Base-by-base conservation (phyloP, 805 yeast species). In the Yamadazyma nakazawae region DNA sequence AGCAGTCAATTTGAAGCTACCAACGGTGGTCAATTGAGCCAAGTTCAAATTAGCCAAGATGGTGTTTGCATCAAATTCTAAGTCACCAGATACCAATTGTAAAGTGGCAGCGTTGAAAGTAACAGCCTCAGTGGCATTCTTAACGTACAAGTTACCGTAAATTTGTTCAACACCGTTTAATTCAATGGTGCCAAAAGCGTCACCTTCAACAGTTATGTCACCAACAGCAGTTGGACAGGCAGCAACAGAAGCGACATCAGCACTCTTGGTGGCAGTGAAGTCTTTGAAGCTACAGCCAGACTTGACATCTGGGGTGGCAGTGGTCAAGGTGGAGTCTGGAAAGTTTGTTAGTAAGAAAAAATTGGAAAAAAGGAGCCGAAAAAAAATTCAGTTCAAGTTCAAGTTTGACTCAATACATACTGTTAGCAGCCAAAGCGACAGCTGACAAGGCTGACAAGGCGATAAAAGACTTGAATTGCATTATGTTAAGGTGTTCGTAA, bases 221-320 rank as follows among this genome's bases (percentile, higher is more conserved):
- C 97, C 98, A 54, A 79, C 78, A 56, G 94, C 76, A 52, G 89
- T 85, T 34, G 79, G 67, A 81, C 99, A 94, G 40, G 82, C 75
- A 42, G 88, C 68, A 45, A 85, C 79, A 24, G 66, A 61, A 59
- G 89, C 96, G 63, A 92, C 81, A 57, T 89, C 91, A 28, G 86
- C 58, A 70, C 90, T 89, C 37, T 83, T 80, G 46, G 94, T 81
- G 58, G 89, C 96, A 44, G 96, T 87, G 56, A 76, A 73, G 42
- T 71, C 66, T 25, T 72, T 59, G 73, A 84, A 81, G 34, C 86
- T 75, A 79, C 95, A 87, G 25, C 80, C 72, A 53, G 78, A 75
- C 47, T 79, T 61, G 51, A 80, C 82, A 38, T 82, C 64, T 46
- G 87, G 82, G 37, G 80, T 75, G 45, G 75, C 70, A 40, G 77